Percentiles rank a stretch among this genome's conserved stretches.
Evolutionary conservation across 768 basidiomycete species (phyloP).

Genomic region (Obba rivulosa): DNA sequence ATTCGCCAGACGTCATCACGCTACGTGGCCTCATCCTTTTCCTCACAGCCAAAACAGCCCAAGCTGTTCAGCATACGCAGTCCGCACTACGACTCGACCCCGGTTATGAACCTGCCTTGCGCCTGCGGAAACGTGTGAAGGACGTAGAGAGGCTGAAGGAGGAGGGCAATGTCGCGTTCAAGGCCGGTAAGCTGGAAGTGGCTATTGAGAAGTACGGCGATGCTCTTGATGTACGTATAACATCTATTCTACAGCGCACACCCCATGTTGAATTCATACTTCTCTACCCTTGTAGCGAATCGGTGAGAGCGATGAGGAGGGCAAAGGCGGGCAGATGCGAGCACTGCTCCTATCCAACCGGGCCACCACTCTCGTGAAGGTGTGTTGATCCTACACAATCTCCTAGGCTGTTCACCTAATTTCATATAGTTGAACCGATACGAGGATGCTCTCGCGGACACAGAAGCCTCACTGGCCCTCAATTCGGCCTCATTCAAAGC

Average conservation of each 20-base stretch:
- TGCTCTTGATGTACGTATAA: constrained; percentile 53
- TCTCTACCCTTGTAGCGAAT: constrained; percentile 40
- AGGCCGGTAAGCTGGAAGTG: constrained; percentile 48
- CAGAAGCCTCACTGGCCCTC: constrained; percentile 59
- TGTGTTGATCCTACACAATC: constrained; percentile 19
- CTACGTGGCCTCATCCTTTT: constrained; percentile 79
- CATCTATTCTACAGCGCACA: not conserved
- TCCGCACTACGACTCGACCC: constrained; percentile 78
- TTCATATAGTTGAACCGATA: constrained; percentile 50
- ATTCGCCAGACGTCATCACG: constrained; percentile 75
- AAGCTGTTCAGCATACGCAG: constrained; percentile 64
- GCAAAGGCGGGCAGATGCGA: constrained; percentile 74
- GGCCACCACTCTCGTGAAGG: constrained; percentile 77
- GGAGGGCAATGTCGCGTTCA: constrained; percentile 78
- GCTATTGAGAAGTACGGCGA: constrained; percentile 68
- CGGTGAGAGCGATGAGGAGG: constrained; percentile 64
- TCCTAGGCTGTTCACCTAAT: not conserved
- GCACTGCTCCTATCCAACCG: constrained; percentile 80
- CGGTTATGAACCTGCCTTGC: constrained; percentile 63
- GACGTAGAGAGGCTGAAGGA: constrained; percentile 82
- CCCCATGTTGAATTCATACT: not conserved
- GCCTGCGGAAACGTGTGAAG: constrained; percentile 71
- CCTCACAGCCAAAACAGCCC: constrained; percentile 61
- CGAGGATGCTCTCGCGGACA: constrained; percentile 68
- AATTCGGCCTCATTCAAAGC: constrained; percentile 75